Evolutionary conservation across 345 rosid genomes (phyloP), one percentile per base, ranked within the genome.

Genomic region (Euphorbia pulcherrima): DNA sequence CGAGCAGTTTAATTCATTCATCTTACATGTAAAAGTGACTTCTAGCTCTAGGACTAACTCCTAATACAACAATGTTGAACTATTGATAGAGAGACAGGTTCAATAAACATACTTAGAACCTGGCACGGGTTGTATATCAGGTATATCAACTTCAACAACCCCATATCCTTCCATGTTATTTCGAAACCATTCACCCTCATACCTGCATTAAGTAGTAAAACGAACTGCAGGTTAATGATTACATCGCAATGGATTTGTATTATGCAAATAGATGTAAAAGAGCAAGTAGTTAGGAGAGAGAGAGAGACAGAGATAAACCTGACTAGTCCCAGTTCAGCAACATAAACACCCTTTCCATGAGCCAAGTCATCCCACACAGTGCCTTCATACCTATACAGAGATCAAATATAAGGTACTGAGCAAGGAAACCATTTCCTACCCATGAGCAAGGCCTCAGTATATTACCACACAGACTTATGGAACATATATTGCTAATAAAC

Each of bases 131-230:
- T 92, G 92, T 64, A 88, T 73, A 66, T 84, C 96, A 73, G 98
- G 98, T 72, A 92, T 87, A 77, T 92, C 89, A 82, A 90, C 92
- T 82, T 88, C 95, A 24, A 88, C 77, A 66, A 92, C 95, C 68
- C 97, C 97, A 78, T 92, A 97, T 54, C 98, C 95, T 47, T 88
- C 96, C 90, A 84, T 83, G 60, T 84, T 74, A 61, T 92, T 92
- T 72, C 82, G 90, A 67, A 88, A 86, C 98, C 98, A 92, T 81
- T 90, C 98, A 77, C 98, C 98, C 84, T 90, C 98, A 75, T 92
- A 92, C 83, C 97, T 92, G 77, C 23, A 50, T 30, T 50, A 66
- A 68, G 51, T 7, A 53, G 23, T 53, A 53, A 47, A 47, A 53
- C 27, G 23, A 53, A 53, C 26, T n/a, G 2, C 1, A 24, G 20